These are phyloP conservation scores for Lepidium africanum DNA, from an alignment of 345 rosid genomes.

Conservation along the genomic window DNA sequence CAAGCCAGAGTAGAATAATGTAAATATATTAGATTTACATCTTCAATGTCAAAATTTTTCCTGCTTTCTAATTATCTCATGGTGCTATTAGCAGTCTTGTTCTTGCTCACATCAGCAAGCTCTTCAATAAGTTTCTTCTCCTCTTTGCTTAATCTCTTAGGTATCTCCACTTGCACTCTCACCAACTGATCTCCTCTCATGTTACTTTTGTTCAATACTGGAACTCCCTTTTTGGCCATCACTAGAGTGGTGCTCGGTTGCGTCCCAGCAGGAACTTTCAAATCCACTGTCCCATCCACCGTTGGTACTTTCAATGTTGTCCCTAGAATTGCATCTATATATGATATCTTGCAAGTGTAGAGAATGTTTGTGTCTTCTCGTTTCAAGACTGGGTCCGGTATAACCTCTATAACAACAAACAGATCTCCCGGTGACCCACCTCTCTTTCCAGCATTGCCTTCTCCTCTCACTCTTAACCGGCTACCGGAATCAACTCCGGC, in stretches of 20 bases:
- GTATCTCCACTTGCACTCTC: constrained; percentile 96
- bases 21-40: neutral
- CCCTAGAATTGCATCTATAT: constrained; percentile 83
- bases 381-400: constrained; percentile 73
- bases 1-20: constrained; percentile 1
- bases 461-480: constrained; percentile 84
- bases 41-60: constrained; percentile 16
- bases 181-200: constrained; percentile 95
- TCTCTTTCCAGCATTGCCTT: constrained; percentile 87
- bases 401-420: constrained; percentile 76
- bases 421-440: constrained; percentile 95
- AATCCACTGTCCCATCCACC: constrained; percentile 81
- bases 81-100: constrained; percentile 54
- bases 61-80: constrained; percentile 34
- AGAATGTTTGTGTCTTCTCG: constrained; percentile 77
- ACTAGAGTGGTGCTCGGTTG: constrained; percentile 86
- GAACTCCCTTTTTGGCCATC: constrained; percentile 97
- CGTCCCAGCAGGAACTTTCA: constrained; percentile 89
- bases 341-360: constrained; percentile 79
- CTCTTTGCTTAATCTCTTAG: constrained; percentile 80
- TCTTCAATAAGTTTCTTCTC: constrained; percentile 85
- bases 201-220: constrained; percentile 73
- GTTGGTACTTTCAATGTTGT: constrained; percentile 80
- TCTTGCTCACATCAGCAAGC: constrained; percentile 84
- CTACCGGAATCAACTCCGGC: constrained; percentile 95